Evolutionary conservation across 2,329 filamentous ascomycete genomes (phyloP), one percentile per base, ranked within the genome.

Genomic region (Hypoxylon rubiginosum): DNA sequence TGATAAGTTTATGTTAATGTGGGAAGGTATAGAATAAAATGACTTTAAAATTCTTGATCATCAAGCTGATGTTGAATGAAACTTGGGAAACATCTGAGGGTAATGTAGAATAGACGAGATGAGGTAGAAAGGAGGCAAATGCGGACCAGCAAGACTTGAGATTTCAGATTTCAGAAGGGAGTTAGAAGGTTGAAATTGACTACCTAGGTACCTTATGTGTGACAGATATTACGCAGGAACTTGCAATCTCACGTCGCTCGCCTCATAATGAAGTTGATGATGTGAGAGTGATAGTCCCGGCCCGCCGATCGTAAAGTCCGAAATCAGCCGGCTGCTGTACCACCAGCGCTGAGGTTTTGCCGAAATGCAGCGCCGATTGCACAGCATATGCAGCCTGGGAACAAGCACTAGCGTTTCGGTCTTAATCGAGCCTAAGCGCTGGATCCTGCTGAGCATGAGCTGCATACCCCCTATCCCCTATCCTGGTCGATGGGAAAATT

Each of bases 241-340:
- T 15, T 43, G 6, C 17, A 4, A 17, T 45, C 41, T 45, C 19
- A 17, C 41, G 19, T 45, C 8, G n/a, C 32, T 17, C 26, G 11
- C 9, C 3, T 15, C 49, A 7, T 48, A 17, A 11, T 43, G 26
- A 39, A 17, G 21, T 24, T 56, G 26, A 28, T 46, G 34, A 28
- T 46, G 26, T 53, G 30, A 53, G 60, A 51, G 28, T 53, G 19
- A 17, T 61, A 30, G 17, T 10, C 21, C 11, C 6, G 11, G 13
- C 2, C 34, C 8, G 39, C 24, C 57, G 28, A 46, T 11, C 26
- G 41, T 60, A 60, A 64, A 64, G 51, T 46, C 62, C 62, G 62
- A 64, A 64, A 56, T 48, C 45, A 21, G 28, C 48, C n/a, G 4
- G 34, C 30, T 10, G 5, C 30, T 30, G 26, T 19, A 45, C 32